phyloP scores from a whole-genome alignment of 805 yeast species.

The Wickerhamomyces chambardii region DNA sequence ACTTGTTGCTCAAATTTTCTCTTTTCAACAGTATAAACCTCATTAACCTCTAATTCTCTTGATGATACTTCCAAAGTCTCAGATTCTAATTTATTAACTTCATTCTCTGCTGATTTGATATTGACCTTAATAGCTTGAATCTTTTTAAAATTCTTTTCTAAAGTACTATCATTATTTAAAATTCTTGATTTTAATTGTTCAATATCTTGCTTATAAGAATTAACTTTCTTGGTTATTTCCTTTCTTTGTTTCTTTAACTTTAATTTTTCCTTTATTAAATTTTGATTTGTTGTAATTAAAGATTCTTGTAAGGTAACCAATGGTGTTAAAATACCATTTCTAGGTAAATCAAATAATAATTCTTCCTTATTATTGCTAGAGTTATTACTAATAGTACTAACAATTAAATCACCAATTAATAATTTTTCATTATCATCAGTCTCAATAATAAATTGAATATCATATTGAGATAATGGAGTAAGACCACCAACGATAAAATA shows the following conservation, averaged over 20 bases:
- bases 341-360: background rate
- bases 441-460: conserved; percentile 35
- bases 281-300: conserved; percentile 52
- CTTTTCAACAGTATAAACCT: conserved; percentile 26
- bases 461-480: conserved; percentile 57
- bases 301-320: conserved; percentile 57
- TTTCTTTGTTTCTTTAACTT: conserved; percentile 47
- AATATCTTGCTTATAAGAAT: conserved; percentile 44
- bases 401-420: conserved; percentile 28
- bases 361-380: conserved; percentile 23
- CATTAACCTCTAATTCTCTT: conserved; percentile 27
- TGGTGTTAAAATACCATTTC: conserved; percentile 37
- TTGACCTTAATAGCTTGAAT: conserved; percentile 10
- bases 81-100: conserved; percentile 11
- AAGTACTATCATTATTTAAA: conserved; percentile 39
- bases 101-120: conserved; percentile 17
- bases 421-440: conserved; percentile 22
- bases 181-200: conserved; percentile 41
- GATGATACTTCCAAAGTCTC: conserved; percentile 7
- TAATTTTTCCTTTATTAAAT: conserved; percentile 46
- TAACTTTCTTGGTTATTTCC: conserved; percentile 47
- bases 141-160: conserved; percentile 34
- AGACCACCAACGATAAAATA: conserved; percentile 55
- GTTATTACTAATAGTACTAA: conserved; percentile 20
- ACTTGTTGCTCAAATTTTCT: conserved; percentile 26